A percentile compares a stretch with the other conserved stretches of the same genome.
Evolutionary conservation across 306 rosid species (phyloP).

Genomic region (Lathyrus tuberosus): DNA sequence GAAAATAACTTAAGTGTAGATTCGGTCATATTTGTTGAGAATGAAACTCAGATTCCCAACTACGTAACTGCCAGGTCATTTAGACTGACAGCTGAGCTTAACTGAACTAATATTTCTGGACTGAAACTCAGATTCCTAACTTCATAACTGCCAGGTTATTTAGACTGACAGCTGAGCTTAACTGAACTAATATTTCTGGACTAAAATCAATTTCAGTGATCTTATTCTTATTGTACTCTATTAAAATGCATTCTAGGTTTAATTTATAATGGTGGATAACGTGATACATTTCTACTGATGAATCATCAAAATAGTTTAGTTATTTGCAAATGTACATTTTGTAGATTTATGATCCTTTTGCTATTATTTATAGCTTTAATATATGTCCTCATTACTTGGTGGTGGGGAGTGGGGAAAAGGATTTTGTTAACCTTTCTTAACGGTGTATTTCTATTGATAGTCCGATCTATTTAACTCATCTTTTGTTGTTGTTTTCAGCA

Average conservation of each 20-base stretch:
- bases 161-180: conserved; percentile 6
- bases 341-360: conserved; percentile 31
- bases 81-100: conserved; percentile 8
- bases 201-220: background rate
- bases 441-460: conserved; percentile 5
- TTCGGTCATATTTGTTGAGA: background rate
- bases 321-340: conserved; percentile 35
- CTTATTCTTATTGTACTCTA: conserved; percentile 21
- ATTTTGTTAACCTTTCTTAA: conserved; percentile 15
- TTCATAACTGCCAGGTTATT: conserved; percentile 4
- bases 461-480: conserved; percentile 26
- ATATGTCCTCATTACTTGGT: conserved; percentile 17
- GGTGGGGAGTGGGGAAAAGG: background rate
- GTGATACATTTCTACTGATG: conserved; percentile 11
- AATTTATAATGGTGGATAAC: conserved; percentile 24
- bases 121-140: conserved; percentile 6
- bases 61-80: background rate
- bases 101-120: conserved; percentile 8
- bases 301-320: conserved; percentile 20
- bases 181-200: conserved; percentile 11
- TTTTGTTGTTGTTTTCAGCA: conserved; percentile 64
- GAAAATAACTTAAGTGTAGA: background rate
- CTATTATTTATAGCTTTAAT: conserved; percentile 16
- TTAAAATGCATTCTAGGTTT: conserved; percentile 26
- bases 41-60: background rate